These are phyloP conservation scores for Pisolithus orientalis DNA, from an alignment of 768 basidiomycete species.

Conservation along the genomic window DNA sequence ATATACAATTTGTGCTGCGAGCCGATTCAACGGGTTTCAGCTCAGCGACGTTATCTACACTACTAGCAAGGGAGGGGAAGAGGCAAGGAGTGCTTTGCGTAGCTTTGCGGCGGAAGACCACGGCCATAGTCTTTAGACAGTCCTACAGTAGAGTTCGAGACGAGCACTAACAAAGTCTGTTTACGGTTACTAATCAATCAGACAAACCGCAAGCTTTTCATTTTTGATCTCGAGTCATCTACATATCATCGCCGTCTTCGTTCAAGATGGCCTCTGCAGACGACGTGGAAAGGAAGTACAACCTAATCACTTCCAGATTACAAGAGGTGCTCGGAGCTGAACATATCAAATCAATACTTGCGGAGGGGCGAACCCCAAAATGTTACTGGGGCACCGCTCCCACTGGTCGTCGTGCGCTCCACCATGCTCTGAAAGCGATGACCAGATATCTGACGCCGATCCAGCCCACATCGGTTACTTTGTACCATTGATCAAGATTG, in stretches of 20 bases:
- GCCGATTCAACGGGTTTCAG: constrained; percentile 91
- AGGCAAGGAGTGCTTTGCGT: constrained; percentile 47
- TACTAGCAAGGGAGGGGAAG: constrained; percentile 48
- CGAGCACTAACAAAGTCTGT: no score
- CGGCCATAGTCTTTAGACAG: constrained; percentile 17
- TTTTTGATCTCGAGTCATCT: no score
- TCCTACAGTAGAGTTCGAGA: neutral
- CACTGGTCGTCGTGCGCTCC: constrained; percentile 82
- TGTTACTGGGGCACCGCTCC: constrained; percentile 95
- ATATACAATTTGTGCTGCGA: constrained; percentile 96
- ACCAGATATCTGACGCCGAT: neutral
- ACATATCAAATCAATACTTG: constrained; percentile 70
- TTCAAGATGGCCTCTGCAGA: constrained; percentile 27
- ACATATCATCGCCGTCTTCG: neutral
- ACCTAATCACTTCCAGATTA: constrained; percentile 79
- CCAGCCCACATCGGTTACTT: constrained; percentile 97
- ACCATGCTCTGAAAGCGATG: neutral
- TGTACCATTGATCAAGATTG: constrained; percentile 90
- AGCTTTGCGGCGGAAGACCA: constrained; percentile 41
- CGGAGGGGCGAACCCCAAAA: constrained; percentile 69
- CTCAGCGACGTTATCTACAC: constrained; percentile 78
- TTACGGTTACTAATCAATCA: no score
- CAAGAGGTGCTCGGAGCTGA: constrained; percentile 88
- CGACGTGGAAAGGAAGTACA: constrained; percentile 47
- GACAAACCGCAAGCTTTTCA: no score